Percentiles rank a stretch among this genome's conserved stretches.
These are phyloP conservation scores for Trichaptum fuscoviolaceum DNA, from an alignment of 768 basidiomycete genomes.

Conservation along the genomic window DNA sequence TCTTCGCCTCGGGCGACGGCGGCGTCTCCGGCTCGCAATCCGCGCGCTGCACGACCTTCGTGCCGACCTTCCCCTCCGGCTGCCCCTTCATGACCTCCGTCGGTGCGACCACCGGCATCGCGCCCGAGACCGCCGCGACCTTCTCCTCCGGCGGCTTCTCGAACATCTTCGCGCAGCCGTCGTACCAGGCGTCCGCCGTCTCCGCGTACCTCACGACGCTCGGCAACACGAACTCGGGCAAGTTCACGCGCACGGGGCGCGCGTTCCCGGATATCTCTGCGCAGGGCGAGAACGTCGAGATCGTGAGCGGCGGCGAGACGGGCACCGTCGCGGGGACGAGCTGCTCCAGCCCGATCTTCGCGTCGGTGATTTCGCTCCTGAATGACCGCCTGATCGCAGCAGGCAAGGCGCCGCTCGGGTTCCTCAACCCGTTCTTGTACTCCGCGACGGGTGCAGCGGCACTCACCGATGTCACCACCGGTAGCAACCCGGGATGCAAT, in stretches of 20 bases:
- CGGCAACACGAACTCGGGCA: constrained; percentile 23
- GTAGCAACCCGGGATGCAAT: constrained; percentile 17
- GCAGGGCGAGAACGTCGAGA: constrained; percentile 28
- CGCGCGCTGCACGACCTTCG: constrained; percentile 24
- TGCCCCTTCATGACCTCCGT: constrained; percentile 33
- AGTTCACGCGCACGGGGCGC: constrained; percentile 32
- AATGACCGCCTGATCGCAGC: constrained; percentile 27
- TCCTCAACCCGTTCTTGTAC: constrained; percentile 34
- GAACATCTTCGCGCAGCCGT: constrained; percentile 25
- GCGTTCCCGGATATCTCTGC: constrained; percentile 46
- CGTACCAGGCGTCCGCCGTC: constrained; percentile 36
- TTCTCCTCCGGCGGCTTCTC: constrained; percentile 34
- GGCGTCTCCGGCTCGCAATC: constrained; percentile 29
- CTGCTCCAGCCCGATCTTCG: constrained; percentile 29
- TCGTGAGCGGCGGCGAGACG: constrained; percentile 16
- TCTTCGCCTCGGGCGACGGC: constrained; percentile 36
- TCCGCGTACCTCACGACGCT: constrained; percentile 28
- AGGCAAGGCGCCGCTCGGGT: constrained; percentile 26
- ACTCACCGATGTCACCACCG: constrained; percentile 29
- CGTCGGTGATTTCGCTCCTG: constrained; percentile 27
- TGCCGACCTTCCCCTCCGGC: constrained; percentile 30
- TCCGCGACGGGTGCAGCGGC: constrained; percentile 14
- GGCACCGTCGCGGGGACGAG: constrained; percentile 26
- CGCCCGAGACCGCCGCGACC: constrained; percentile 25
- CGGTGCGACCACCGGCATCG: constrained; percentile 26